A percentile compares a stretch with the other conserved stretches of the same genome.
Conservation (phyloP, 768 basidiomycete genomes). For the Clitopilus passeckerianus region DNA sequence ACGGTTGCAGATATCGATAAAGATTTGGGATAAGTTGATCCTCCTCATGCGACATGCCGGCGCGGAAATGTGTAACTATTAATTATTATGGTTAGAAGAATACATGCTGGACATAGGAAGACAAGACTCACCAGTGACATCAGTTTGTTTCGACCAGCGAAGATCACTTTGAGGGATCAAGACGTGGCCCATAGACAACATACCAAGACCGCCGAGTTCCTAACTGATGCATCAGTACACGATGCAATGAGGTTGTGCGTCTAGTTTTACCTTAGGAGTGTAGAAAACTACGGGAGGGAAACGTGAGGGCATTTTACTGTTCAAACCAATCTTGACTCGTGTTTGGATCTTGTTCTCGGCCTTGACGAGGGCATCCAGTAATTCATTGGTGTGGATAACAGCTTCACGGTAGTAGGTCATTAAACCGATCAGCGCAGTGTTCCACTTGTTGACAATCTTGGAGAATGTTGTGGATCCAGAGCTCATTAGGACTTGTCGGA, state of each 20-base stretch:
- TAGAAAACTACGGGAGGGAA: constrained; percentile 97
- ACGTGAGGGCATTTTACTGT: constrained; percentile 99
- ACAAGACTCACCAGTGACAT: constrained; percentile 65
- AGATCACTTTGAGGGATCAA: constrained; percentile 97
- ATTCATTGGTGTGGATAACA: constrained; percentile 94
- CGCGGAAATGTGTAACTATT: constrained; percentile 94
- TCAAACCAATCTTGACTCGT: constrained; percentile 98
- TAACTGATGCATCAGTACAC: constrained; percentile 14
- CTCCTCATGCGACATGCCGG: constrained; percentile 96
- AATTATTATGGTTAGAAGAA: constrained; percentile 2
- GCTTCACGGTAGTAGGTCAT: constrained; percentile 99
- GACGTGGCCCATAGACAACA: constrained; percentile 99
- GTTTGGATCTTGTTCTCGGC: constrained; percentile 99
- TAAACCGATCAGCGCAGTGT: constrained; percentile 89
- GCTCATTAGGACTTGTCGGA: constrained; percentile 95
- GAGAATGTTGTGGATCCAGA: constrained; percentile 98
- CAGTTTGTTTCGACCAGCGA: constrained; percentile 97
- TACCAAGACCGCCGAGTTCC: constrained; percentile 97
- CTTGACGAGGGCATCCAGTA: constrained; percentile 94
- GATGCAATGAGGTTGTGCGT: neutral
- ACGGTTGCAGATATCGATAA: constrained; percentile 94
- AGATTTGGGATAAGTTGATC: constrained; percentile 95
- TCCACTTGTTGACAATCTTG: constrained; percentile 99
- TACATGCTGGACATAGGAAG: neutral
- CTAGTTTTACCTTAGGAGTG: constrained; percentile 71